Base-by-base conservation (phyloP, 768 basidiomycete genomes). In the Phallus indusiatus region DNA sequence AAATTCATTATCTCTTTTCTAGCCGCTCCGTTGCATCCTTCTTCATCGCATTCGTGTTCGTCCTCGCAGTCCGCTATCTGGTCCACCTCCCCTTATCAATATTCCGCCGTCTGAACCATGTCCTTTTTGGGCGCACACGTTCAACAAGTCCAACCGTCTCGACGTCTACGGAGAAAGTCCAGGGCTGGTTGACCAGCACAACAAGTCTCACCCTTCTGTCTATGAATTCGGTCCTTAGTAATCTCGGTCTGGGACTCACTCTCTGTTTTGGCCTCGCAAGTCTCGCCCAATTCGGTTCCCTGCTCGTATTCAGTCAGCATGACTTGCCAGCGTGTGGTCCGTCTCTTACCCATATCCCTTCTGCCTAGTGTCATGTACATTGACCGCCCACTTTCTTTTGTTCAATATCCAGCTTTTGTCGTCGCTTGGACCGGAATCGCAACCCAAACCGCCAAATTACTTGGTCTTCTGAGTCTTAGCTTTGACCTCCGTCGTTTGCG, bases 361-460 rank as follows among this genome's bases (percentile, higher is more conserved):
- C 18, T 22, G 12, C 20, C 46, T 20, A 14, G n/a, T n/a, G n/a
- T n/a, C n/a, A n/a, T n/a, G n/a, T 20, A 37, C n/a, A 24, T 36
- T 47, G 10, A 28, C 7, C 53, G 37, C 59, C 48, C 17, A 12
- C 10, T 17, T 47, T 33, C 14, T 18, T 24, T 10, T 17, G 22
- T 11, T 34, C 7, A 1, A 34, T 18, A 6, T 55, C n/a, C 56
- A 79, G 78, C 75, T 7, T 78, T 78, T 60, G 67, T 75, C 1
- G 68, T 78, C 24, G 75, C 76, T 2, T 78, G 74, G 77, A 71
- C 74, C n/a, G 73, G 72, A 21, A 72, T 78, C 67, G 68, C 76
- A 2, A 66, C 70, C 3, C 69, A 74, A 59, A 67, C 70, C 20
- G 73, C 69, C 1, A 70, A 73, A 10, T 67, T 78, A 17, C 64